These are phyloP conservation scores for Papilionanthe hybrid DNA, from an alignment of 116 monocot species.

Conservation along the genomic window DNA sequence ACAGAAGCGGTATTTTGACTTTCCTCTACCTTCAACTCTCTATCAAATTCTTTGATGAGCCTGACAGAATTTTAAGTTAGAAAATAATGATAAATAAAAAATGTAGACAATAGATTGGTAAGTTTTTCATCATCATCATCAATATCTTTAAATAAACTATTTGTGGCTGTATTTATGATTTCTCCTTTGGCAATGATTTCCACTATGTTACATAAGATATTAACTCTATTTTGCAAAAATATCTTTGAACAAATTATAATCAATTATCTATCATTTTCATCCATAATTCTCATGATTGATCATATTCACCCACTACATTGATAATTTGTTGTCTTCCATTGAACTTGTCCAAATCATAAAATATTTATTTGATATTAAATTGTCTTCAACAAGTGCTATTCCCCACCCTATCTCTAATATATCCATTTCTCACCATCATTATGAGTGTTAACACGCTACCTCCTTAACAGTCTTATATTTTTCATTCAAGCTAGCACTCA, in stretches of 20 bases:
- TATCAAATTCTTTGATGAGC: constrained; percentile 86
- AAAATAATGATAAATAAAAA: neutral
- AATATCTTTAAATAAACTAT: neutral
- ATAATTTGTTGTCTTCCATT: neutral
- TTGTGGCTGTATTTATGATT: neutral
- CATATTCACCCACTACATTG: neutral
- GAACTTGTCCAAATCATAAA: neutral
- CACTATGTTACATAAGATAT: neutral
- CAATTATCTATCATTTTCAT: neutral
- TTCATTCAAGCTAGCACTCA: neutral
- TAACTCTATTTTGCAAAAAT: neutral
- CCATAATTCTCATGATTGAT: neutral
- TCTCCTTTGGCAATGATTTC: neutral
- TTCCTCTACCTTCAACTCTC: constrained; percentile 56
- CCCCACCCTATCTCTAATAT: neutral
- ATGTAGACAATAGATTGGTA: neutral
- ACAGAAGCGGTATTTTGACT: constrained; percentile 34
- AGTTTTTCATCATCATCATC: neutral
- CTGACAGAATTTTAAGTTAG: constrained; percentile 20
- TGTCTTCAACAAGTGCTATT: neutral
- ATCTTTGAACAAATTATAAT: neutral
- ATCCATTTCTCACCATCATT: neutral
- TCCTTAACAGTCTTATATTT: neutral
- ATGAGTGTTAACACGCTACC: neutral
- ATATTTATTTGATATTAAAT: neutral